Percentiles rank a stretch among this genome's conserved stretches.
Evolutionary conservation across 495 filamentous ascomycete genomes (phyloP).

Genomic region (Tuber borchii): DNA sequence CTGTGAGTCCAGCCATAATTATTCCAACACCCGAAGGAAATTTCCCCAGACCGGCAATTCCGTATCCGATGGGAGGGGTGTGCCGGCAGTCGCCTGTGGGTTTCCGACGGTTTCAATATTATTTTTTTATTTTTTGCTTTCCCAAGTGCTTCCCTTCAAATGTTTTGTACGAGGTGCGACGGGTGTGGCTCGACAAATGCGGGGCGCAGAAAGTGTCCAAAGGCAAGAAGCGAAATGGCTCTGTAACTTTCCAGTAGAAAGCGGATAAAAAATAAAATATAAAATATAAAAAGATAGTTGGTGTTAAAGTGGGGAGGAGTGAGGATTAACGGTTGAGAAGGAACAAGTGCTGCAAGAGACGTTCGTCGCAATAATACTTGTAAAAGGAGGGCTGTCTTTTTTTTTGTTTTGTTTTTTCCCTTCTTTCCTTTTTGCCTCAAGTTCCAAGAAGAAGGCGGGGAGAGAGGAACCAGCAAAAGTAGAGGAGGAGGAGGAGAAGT

Average conservation of each 20-base stretch:
- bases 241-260: background rate
- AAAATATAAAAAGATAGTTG: background rate
- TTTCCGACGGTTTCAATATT: background rate
- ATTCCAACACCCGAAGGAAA: background rate
- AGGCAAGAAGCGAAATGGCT: background rate
- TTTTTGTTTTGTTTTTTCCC: background rate
- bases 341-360: background rate
- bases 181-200: background rate
- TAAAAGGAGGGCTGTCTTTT: background rate
- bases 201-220: background rate
- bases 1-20: constrained; percentile 23
- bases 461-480: background rate
- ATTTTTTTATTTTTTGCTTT: background rate
- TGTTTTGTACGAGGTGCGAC: background rate
- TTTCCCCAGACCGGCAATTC: background rate
- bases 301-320: background rate
- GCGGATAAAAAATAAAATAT: background rate
- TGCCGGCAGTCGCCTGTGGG: background rate
- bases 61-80: background rate
- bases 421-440: background rate
- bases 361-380: background rate
- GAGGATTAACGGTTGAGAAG: background rate
- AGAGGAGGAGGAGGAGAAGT: background rate
- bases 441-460: background rate
- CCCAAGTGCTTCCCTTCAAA: background rate